Evolutionary conservation across 352 stramenopile genomes (phyloP), one percentile per base, ranked within the genome.

Genomic region (Phytophthora citricola): DNA sequence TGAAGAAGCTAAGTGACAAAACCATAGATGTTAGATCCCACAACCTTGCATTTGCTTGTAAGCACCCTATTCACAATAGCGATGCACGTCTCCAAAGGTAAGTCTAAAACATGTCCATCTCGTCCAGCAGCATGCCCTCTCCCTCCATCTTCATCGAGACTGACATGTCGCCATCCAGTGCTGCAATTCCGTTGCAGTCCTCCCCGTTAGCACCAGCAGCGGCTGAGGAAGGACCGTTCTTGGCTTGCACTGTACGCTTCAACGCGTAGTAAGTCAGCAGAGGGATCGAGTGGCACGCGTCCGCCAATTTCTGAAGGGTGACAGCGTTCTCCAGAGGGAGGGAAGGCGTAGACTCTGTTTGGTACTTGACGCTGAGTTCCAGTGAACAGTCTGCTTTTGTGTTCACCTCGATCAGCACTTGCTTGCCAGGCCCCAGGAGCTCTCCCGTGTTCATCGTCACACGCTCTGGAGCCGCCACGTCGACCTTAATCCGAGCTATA

Each of bases 101-200:
- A 62, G 36, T 75, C 71, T 82, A 95, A 62, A 92, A 95, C 61
- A 95, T 90, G 59, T 81, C 82, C 81, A 95, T 95, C 53, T 95
- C 87, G 54, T 93, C 87, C 67, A 95, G 65, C 32, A 95, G 74
- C 78, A 93, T 93, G 55, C 88, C 83, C 51, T 91, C 87, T 34
- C 85, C 85, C 38, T 95, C 87, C 53, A 95, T 79, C 66, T 95
- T 95, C 78, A 95, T 92, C 4, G 85, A 73, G 7, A 83, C 81
- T 1, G 79, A 79, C 34, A 95, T 56, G 22, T 90, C 83, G 17
- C 89, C 84, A 43, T 95, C 85, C 27, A 95, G 66, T 29, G 83
- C 82, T 10, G 79, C 81, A 38, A 94, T 94, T 24, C 84, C 86
- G 47, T 92, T 82, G 65, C 84, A 94, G 48, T 93, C 81, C 32